Base-by-base conservation (phyloP, 1,284 basidiomycete species). In the Melampsora americana region DNA sequence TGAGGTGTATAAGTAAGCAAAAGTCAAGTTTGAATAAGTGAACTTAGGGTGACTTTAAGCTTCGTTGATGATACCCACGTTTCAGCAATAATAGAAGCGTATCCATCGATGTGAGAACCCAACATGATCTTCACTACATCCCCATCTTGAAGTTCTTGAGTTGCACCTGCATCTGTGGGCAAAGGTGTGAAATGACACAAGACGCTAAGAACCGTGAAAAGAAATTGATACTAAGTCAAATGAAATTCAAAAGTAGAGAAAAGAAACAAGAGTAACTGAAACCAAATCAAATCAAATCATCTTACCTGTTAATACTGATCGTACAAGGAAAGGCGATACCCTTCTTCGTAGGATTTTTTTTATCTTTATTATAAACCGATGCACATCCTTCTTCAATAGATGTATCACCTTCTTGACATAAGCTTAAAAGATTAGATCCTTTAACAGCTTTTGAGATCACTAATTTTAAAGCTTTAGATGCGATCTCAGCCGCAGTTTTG, bases 101-200 rank as follows among this genome's bases (percentile, higher is more conserved):
- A 93, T 26, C 84, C 95, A 84, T 99, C 95, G 84, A 99, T 95
- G 83, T 98, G 95, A 46, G 95, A 92, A 77, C 95, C 95, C 78
- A 97, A 86, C 84, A 95, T 92, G 79, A 99, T 86, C 86, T 98
- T 98, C 81, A 98, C 95, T 74, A 98, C 90, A 83, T 99, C 95
- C 79, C 90, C 89, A 80, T 93, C 91, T 76, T 89, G 90, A 79
- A 99, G 87, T 42, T 84, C 85, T 90, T 92, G 85, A 77, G 91
- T 90, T 78, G 88, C 86, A 83, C 93, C 84, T 77, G 85, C 83
- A 82, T 87, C 86, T 26, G 85, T 85, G 18, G 85, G 84, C n/a
- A 87, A 82, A 32, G 87, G 87, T 23, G 86, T 85, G 81, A 85
- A 86, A 84, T 87, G 86, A 80, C 86, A 86, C 71, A 88, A 84